Evolutionary conservation across 2,329 filamentous ascomycete genomes (phyloP), one percentile per base, ranked within the genome.

Genomic region (Fusarium vanettenii): DNA sequence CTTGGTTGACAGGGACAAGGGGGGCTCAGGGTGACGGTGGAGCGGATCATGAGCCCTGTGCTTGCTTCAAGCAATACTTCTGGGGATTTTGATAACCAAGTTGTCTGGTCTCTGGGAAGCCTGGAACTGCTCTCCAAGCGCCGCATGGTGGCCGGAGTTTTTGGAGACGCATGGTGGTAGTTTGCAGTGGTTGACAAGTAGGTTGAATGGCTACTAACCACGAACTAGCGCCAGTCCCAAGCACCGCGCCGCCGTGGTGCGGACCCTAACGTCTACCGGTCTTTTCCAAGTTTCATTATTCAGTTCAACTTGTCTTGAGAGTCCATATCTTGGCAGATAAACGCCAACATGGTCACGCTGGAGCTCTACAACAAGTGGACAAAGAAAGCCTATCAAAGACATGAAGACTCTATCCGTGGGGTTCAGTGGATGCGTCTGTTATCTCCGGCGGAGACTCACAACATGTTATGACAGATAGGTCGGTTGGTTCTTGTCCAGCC

Each of bases 1-100:
- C 62, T 52, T 52, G 25, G 48, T 52, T 31, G 50, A 66, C 59
- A 65, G 35, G 59, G 52, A 64, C 63, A 63, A 66, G 59, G 70
- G 48, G 52, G 48, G 20, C 27, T 55, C 20, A 29, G 56, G 33
- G 35, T 14, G 39, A 50, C 43, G 20, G 66, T 43, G 39, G 60
- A 72, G 61, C 67, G 50, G 60, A 63, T 66, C 50, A 50, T 69
- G 67, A 37, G 22, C 35, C 31, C 62, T 48, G 62, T 59, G 62
- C 57, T 52, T 69, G 31, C 43, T 48, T 25, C 43, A 31, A 35
- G 55, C 55, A 27, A 66, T 48, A n/a, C 31, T 48, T 64, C 60
- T 72, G 25, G 60, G 70, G 63, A 20, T 62, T 61, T 20, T 48
- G 50, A 55, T 66, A 65, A 64, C 67, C 63, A 65, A 68, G 41